Base-by-base conservation (phyloP, 2,329 filamentous ascomycete species). In the Penicillium sp. region DNA sequence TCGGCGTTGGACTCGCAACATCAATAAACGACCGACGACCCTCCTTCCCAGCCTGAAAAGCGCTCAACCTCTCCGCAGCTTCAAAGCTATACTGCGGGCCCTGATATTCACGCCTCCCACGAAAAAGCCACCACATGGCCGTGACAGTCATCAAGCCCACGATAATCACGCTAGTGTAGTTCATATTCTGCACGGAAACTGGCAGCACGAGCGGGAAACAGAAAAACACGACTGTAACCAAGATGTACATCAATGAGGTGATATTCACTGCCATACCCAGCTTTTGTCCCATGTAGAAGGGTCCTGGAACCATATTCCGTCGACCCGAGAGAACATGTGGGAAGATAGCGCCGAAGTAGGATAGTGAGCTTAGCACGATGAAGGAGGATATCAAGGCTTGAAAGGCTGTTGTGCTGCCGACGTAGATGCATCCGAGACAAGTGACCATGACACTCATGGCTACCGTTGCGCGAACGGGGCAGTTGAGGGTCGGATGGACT, bases 351-450 rank as follows among this genome's bases (percentile, higher is more conserved):
- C 86, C 85, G 2, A 89, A 78, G 71, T 89, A 91, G 0, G 85
- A 88, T 10, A 84, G 70, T 0, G 83, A 83, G 3, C 79, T 78
- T 0, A 88, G 78, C 15, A 88, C 80, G 56, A 86, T 81, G 71
- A 86, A 88, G 0, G 80, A 83, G 10, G 86, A 86, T 8, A 90
- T 84, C 28, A 91, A 85, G 0, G 88, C 88, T 45, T 85, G 84
- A 76, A 91, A 91, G 0, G 89, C 89, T 0, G 87, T 88, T 0
- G 81, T 83, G 62, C 82, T 87, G n/a, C 85, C 88, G 1, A 91
- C 82, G 65, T 90, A 90, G 49, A 91, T 87, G 45, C 81, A 82
- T 0, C 87, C 88, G 0, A 91, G 78, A 3, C 88, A 72, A 0
- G 86, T 86, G 26, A 83, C 83, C 58, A 83, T 74, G 44, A 77